Percentiles rank a stretch among this genome's conserved stretches.
phyloP scores from a whole-genome alignment of 2,329 filamentous ascomycete species.

The Hymenoscyphus scutula region DNA sequence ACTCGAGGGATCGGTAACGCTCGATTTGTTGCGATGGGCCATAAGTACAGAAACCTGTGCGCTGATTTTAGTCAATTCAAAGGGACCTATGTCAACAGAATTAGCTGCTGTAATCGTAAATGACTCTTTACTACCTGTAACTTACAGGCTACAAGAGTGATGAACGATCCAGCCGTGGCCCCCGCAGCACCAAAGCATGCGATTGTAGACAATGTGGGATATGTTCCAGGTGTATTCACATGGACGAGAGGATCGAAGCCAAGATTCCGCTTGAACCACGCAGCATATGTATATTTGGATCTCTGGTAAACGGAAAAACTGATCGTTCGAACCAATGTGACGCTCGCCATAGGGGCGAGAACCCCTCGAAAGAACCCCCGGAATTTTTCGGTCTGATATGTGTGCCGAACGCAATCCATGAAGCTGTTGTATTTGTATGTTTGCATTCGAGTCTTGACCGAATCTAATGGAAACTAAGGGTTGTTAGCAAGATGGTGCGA shows the following conservation, averaged over 20 bases:
- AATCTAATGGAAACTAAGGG: slow-evolving; percentile 71
- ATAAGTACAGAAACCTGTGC: slow-evolving; percentile 81
- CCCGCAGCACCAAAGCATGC: slow-evolving; percentile 76
- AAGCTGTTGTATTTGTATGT: slow-evolving; percentile 77
- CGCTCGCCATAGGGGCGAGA: slow-evolving; percentile 74
- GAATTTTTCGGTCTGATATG: slow-evolving; percentile 70
- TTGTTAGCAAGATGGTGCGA: slow-evolving; percentile 15
- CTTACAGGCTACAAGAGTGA: slow-evolving; percentile 75
- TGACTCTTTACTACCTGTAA: slow-evolving; percentile 16
- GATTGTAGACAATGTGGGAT: slow-evolving; percentile 70
- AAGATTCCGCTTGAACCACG: slow-evolving; percentile 65
- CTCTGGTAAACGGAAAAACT: slow-evolving; percentile 79
- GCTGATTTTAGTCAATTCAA: slow-evolving; percentile 86
- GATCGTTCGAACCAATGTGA: slow-evolving; percentile 73
- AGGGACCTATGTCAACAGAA: slow-evolving; percentile 56
- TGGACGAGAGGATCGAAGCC: slow-evolving; percentile 69
- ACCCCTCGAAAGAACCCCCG: slow-evolving; percentile 81
- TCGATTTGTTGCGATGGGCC: slow-evolving; percentile 53
- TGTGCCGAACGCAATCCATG: slow-evolving; percentile 70
- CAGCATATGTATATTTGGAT: slow-evolving; percentile 71
- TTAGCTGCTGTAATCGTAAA: slow-evolving; percentile 17
- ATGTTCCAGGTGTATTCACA: slow-evolving; percentile 67
- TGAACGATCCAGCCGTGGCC: slow-evolving; percentile 74
- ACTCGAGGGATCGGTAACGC: slow-evolving; percentile 34
- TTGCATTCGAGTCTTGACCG: slow-evolving; percentile 88